These are phyloP conservation scores for Aureobasidium namibiae DNA, from an alignment of 2,329 filamentous ascomycete genomes.

Conservation along the genomic window DNA sequence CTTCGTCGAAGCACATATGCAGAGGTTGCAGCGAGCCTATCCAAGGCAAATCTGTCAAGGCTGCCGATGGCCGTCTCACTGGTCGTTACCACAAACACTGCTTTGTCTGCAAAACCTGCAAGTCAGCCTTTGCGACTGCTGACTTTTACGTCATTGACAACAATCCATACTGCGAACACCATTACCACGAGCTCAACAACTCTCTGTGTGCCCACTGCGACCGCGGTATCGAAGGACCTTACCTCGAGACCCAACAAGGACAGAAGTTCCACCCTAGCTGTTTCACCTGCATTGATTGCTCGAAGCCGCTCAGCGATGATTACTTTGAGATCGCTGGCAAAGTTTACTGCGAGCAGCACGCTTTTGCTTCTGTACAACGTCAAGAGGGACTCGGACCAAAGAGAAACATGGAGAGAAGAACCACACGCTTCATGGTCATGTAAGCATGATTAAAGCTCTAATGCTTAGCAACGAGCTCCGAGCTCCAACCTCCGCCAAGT, in stretches of 20 bases:
- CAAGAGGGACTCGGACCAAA: constrained; percentile 9
- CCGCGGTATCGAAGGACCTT: constrained; percentile 85
- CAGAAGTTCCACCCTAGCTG: constrained; percentile 83
- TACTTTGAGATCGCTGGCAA: constrained; percentile 82
- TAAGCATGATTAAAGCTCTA: background rate
- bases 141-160: constrained; percentile 91
- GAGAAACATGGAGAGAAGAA: constrained; percentile 22
- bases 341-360: constrained; percentile 82
- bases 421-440: constrained; percentile 30
- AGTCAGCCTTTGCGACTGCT: constrained; percentile 69
- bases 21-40: constrained; percentile 74
- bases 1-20: constrained; percentile 48
- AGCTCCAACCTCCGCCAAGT: background rate
- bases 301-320: constrained; percentile 64
- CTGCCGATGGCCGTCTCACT: constrained; percentile 81
- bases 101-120: constrained; percentile 84
- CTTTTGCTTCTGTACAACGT: constrained; percentile 38
- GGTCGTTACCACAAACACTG: constrained; percentile 93
- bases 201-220: constrained; percentile 76
- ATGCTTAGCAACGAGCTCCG: background rate
- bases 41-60: constrained; percentile 85
- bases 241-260: constrained; percentile 69
- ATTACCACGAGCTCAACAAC: constrained; percentile 87
- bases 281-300: constrained; percentile 76
- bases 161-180: constrained; percentile 78